phyloP scores from a whole-genome alignment of 495 filamentous ascomycete genomes.

The Hypoxylon rickii region DNA sequence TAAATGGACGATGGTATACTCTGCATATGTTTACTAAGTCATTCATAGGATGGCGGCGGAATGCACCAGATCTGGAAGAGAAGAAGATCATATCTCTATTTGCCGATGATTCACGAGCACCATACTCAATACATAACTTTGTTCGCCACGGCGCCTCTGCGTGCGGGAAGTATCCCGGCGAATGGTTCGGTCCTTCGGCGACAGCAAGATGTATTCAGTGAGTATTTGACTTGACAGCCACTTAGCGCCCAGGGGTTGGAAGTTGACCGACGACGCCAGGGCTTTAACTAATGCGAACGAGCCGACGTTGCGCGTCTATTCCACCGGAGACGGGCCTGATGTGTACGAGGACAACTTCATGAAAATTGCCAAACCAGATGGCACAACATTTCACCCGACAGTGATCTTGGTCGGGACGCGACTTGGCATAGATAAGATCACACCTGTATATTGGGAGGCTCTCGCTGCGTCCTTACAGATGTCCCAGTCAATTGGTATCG shows the following conservation, averaged over 20 bases:
- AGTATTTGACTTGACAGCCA: constrained; percentile 33
- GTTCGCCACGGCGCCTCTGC: constrained; percentile 84
- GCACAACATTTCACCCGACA: constrained; percentile 74
- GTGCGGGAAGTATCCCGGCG: constrained; percentile 92
- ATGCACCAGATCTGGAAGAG: constrained; percentile 64
- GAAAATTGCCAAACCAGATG: constrained; percentile 67
- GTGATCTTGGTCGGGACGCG: constrained; percentile 86
- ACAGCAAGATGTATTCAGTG: constrained; percentile 96
- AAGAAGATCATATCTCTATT: constrained; percentile 78
- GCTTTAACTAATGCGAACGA: constrained; percentile 67
- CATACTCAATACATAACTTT: constrained; percentile 95
- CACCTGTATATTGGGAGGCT: constrained; percentile 88
- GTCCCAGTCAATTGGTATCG: constrained; percentile 90
- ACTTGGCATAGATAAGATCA: constrained; percentile 91
- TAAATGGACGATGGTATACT: too few species aligned
- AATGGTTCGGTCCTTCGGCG: constrained; percentile 99
- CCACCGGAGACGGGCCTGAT: constrained; percentile 85
- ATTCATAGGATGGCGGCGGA: constrained; percentile 75
- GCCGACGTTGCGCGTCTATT: constrained; percentile 75
- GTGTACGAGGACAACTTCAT: constrained; percentile 90
- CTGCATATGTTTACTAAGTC: too few species aligned
- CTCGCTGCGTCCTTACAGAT: constrained; percentile 80
- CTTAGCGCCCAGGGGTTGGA: background rate
- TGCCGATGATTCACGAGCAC: constrained; percentile 82
- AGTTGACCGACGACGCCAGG: constrained; percentile 49